Evolutionary conservation across 306 rosid species (phyloP).

Genomic region (Cyclanthera cordifolia): DNA sequence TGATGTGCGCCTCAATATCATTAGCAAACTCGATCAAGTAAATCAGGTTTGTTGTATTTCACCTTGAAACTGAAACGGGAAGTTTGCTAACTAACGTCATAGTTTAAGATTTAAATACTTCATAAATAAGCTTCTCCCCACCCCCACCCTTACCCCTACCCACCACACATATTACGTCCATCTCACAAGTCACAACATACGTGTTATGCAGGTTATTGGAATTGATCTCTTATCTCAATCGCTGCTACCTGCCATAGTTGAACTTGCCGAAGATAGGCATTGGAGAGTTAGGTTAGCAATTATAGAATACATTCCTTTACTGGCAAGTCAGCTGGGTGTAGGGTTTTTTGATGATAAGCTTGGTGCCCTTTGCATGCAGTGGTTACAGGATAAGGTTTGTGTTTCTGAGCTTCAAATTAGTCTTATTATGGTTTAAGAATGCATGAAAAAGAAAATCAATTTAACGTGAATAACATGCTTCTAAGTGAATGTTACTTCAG

Average conservation of each 20-base stretch:
- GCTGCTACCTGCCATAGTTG: constrained; percentile 93
- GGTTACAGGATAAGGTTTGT: constrained; percentile 94
- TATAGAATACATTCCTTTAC: constrained; percentile 83
- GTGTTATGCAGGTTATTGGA: constrained; percentile 69
- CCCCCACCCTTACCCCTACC: neutral
- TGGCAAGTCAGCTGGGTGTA: constrained; percentile 95
- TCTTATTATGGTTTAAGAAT: neutral
- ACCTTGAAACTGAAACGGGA: constrained; percentile 2
- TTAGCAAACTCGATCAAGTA: constrained; percentile 99
- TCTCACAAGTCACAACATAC: constrained; percentile 4
- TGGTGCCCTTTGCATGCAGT: constrained; percentile 97
- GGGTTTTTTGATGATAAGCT: constrained; percentile 94
- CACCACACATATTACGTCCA: neutral
- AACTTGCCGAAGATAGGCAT: constrained; percentile 98
- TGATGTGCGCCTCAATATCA: constrained; percentile 89
- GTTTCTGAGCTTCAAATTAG: constrained; percentile 1
- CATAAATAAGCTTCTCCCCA: neutral
- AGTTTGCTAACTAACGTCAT: neutral
- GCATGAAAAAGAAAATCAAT: neutral
- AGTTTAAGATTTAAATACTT: neutral
- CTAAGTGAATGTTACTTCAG: too few species aligned
- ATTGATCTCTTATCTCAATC: constrained; percentile 91
- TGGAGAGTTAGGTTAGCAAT: constrained; percentile 99
- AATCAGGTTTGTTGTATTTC: constrained; percentile 56
- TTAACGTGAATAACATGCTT: neutral